Evolutionary conservation across 805 yeast species (phyloP), one percentile per base, ranked within the genome.

Genomic region (Debaryomyces tyrocola): DNA sequence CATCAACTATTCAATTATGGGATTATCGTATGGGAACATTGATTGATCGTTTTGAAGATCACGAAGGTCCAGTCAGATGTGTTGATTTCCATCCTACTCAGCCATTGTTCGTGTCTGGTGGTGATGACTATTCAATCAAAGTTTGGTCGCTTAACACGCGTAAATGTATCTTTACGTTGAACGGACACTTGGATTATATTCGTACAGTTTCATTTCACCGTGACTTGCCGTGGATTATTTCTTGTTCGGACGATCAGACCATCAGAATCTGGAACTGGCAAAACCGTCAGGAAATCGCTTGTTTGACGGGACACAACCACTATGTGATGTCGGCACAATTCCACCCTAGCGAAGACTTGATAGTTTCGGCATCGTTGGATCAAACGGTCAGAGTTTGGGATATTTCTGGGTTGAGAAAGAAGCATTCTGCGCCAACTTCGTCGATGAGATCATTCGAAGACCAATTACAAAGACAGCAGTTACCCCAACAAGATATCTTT

Each of bases 211-310:
- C 83, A 54, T 94, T 94, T 81, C 99, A 94, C 73, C 86, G 83
- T 58, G 97, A 90, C 65, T 77, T 94, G 64, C 99, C 99, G 7
- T 94, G 99, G 99, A 87, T 94, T 62, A 82, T 94, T 49, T 86
- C 97, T 20, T 84, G 94, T 50, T 89, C 97, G 38, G 99, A 94
- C 69, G 99, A 94, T 75, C 99, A 94, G 72, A 94, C 99, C 28
- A 90, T 95, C 54, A 81, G 99, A 66, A 92, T 94, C 55, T 94
- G 99, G 99, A 95, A 94, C 73, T 94, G 99, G 99, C 99, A 95
- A 75, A 91, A 91, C 66, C 84, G 99, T 58, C 92, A 90, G 66
- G 98, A 94, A 60, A 87, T 94, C 61, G 98, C 98, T 8, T 90
- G 97, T 60, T 74, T 94, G 56, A 92, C 99, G 6, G 99, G 99